These are phyloP conservation scores for Hymenoscyphus linearis DNA, from an alignment of 2,329 filamentous ascomycete genomes.

Conservation along the genomic window DNA sequence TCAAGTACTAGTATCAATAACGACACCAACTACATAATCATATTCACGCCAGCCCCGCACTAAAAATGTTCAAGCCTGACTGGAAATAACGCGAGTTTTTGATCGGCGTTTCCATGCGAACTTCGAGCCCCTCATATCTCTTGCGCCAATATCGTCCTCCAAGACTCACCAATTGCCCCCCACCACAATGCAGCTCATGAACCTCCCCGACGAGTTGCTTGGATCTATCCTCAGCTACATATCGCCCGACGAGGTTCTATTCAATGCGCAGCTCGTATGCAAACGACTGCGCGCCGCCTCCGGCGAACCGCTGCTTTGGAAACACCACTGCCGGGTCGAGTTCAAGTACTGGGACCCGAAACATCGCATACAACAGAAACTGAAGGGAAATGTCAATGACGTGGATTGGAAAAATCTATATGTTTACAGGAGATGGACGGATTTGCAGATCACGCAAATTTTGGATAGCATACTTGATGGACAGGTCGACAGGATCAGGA, in stretches of 20 bases:
- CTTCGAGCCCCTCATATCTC: neutral
- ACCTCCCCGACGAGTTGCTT: conserved; percentile 73
- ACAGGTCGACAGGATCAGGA: conserved; percentile 63
- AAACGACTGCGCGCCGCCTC: conserved; percentile 60
- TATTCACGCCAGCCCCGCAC: neutral
- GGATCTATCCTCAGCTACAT: conserved; percentile 67
- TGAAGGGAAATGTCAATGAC: conserved; percentile 45
- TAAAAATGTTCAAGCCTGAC: neutral
- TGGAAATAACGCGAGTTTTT: neutral
- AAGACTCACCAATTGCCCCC: neutral
- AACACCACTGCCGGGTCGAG: conserved; percentile 59
- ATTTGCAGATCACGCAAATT: conserved; percentile 45
- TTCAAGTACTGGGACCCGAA: conserved; percentile 72
- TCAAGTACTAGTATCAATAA: neutral
- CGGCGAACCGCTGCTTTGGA: conserved; percentile 75
- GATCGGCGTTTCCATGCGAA: neutral
- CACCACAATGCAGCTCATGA: conserved; percentile 5
- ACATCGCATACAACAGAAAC: conserved; percentile 55
- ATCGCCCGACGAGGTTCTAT: conserved; percentile 49
- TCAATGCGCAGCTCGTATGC: conserved; percentile 48
- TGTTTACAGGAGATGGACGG: conserved; percentile 47
- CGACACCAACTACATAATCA: neutral
- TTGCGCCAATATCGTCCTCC: neutral
- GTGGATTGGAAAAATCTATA: conserved; percentile 74
- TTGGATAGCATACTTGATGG: conserved; percentile 67